Evolutionary conservation across 2,329 filamentous ascomycete species (phyloP).

Genomic region (Pseudohalonectria lignicola): DNA sequence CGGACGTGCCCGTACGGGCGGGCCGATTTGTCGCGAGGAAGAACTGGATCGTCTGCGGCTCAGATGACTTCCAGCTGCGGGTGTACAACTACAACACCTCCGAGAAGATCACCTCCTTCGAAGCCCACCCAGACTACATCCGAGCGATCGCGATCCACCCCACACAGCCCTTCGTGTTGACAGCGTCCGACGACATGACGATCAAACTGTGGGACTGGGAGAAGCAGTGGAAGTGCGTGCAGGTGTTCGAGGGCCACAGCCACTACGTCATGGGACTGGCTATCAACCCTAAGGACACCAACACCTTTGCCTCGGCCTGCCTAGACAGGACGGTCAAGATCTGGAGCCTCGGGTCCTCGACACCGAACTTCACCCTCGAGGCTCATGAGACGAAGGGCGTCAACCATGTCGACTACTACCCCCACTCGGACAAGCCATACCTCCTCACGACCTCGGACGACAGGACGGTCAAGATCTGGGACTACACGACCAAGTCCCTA

Average conservation of each 20-base stretch:
- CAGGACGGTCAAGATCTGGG: constrained; percentile 95
- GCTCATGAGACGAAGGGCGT: constrained; percentile 96
- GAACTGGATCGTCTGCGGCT: constrained; percentile 98
- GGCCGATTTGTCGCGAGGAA: constrained; percentile 94
- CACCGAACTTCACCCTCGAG: constrained; percentile 91
- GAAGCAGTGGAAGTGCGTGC: constrained; percentile 94
- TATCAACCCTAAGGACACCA: constrained; percentile 96
- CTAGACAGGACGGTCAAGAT: constrained; percentile 84
- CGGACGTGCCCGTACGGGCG: constrained; percentile 93
- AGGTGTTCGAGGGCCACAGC: constrained; percentile 90
- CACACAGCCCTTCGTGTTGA: constrained; percentile 89
- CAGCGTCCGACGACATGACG: constrained; percentile 95
- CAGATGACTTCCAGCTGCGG: constrained; percentile 65
- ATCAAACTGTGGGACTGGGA: constrained; percentile 99
- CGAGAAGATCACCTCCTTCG: constrained; percentile 94
- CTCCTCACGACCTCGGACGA: constrained; percentile 95
- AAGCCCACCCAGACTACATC: constrained; percentile 97
- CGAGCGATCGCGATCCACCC: constrained; percentile 93
- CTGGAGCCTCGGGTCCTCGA: constrained; percentile 72
- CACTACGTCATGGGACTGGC: constrained; percentile 92
- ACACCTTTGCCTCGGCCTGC: constrained; percentile 86
- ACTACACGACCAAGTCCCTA: constrained; percentile 95
- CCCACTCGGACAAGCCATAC: constrained; percentile 67
- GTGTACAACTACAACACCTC: constrained; percentile 87
- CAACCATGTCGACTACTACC: constrained; percentile 90